Base-by-base conservation (phyloP, 345 rosid species). In the Punica granatum region DNA sequence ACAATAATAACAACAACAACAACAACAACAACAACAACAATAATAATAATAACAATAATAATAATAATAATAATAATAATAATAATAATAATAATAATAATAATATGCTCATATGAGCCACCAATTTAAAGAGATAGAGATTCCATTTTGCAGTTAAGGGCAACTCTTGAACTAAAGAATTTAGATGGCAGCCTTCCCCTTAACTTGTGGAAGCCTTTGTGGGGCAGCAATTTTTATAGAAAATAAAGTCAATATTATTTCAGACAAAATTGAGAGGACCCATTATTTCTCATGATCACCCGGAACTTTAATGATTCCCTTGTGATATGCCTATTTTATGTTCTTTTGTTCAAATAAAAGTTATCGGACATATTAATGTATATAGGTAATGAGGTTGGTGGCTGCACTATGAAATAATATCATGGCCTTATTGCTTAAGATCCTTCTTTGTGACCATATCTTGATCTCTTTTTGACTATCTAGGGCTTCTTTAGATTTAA, bases 71-170 rank as follows among this genome's bases (percentile, higher is more conserved):
- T n/a, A n/a, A n/a, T n/a, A n/a, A n/a, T n/a, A n/a, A n/a, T n/a
- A n/a, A n/a, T n/a, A n/a, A n/a, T n/a, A n/a, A n/a, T n/a, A n/a
- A n/a, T n/a, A 4, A 37, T 37, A 4, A 11, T 11, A 8, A 44
- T 44, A 23, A 23, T 9, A 53, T 12, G 33, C 33, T 56, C 61
- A 37, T 31, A 15, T 16, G 28, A 25, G 18, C 66, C 66, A 63
- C 66, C 48, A 5, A 39, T 23, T 36, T 8, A 63, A 42, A 26
- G 66, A 37, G 66, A 63, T 37, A 21, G 66, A 63, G 49, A 63
- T 63, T 63, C 66, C 49, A 39, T 36, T 62, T 63, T 63, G 66
- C 66, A 63, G 48, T 36, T 25, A 63, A 63, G 37, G 49, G 66
- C 25, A 63, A 63, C 15, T n/a, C 19, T 23, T 37, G 39, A 15